These are phyloP conservation scores for Ogataea pignaliae DNA, from an alignment of 805 yeast genomes.

Conservation along the genomic window DNA sequence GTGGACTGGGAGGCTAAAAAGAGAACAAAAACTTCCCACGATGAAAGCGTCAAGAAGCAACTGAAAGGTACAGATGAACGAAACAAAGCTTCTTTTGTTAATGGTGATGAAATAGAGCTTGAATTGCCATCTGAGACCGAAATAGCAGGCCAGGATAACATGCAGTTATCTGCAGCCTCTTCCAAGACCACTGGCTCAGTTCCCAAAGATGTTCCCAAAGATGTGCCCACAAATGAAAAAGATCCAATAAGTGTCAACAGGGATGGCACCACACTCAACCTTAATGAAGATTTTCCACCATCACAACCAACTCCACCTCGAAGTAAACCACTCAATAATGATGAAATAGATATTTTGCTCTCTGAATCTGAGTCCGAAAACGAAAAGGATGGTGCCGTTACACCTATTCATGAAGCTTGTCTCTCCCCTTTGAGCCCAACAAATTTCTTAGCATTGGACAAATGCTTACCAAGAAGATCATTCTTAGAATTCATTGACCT, in stretches of 20 bases:
- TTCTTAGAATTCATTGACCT: slow-evolving; percentile 53
- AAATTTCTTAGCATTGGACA: slow-evolving; percentile 75
- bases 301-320: too few relatives aligned
- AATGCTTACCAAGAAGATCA: slow-evolving; percentile 63
- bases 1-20: slow-evolving; percentile 29
- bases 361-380: slow-evolving; percentile 2
- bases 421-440: slow-evolving; percentile 11
- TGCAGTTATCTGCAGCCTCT: background rate
- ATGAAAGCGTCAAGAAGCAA: slow-evolving; percentile 2
- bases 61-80: slow-evolving; percentile 1
- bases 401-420: too few relatives aligned
- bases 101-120: slow-evolving; percentile 28
- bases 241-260: background rate
- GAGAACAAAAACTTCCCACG: background rate
- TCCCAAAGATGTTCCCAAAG: too few relatives aligned
- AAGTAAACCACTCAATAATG: slow-evolving; percentile 1
- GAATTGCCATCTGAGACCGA: slow-evolving; percentile 13
- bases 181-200: too few relatives aligned
- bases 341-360: slow-evolving; percentile 15
- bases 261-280: slow-evolving; percentile 7
- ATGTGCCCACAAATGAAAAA: background rate
- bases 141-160: slow-evolving; percentile 7
- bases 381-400: too few relatives aligned
- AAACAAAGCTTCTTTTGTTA: background rate
- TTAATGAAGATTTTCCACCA: background rate